A percentile compares a stretch with the other conserved stretches of the same genome.
Conservation (phyloP, 345 rosid genomes). For the Odontarrhena argentea region DNA sequence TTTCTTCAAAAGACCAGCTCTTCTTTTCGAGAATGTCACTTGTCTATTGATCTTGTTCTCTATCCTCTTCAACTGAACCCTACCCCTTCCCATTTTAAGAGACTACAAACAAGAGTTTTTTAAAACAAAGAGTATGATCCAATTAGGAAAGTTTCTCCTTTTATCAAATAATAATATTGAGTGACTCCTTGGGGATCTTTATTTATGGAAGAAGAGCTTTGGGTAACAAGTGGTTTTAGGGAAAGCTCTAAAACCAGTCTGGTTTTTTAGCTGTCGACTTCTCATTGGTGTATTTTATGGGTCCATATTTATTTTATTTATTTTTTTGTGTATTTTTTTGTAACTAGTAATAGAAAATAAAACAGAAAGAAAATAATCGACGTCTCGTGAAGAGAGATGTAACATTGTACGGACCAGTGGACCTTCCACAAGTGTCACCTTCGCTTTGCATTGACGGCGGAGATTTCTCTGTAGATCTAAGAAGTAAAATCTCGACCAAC, state of each 20-base stretch:
- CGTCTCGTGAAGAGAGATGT: slow-evolving; percentile 42
- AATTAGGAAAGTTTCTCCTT: slow-evolving; percentile 42
- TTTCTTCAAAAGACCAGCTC: slow-evolving; percentile 75
- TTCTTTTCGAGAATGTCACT: slow-evolving; percentile 77
- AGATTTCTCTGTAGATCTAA: slow-evolving; percentile 39
- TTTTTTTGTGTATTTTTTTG: too few species aligned
- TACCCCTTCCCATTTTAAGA: slow-evolving; percentile 73
- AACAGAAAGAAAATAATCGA: slow-evolving; percentile 13
- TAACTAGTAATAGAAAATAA: not conserved
- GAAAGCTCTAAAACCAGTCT: slow-evolving; percentile 35
- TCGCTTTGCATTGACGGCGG: slow-evolving; percentile 50
- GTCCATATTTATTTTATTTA: not conserved
- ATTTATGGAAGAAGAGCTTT: slow-evolving; percentile 40
- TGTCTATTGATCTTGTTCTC: slow-evolving; percentile 84
- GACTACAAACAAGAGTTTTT: slow-evolving; percentile 35
- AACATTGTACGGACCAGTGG: slow-evolving; percentile 43
- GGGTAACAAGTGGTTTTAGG: slow-evolving; percentile 45
- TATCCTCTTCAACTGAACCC: slow-evolving; percentile 86
- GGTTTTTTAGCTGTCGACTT: slow-evolving; percentile 42
- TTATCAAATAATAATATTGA: slow-evolving; percentile 26
- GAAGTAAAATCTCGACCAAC: slow-evolving; percentile 37
- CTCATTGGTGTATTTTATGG: slow-evolving; percentile 35
- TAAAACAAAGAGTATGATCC: slow-evolving; percentile 39
- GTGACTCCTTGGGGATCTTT: slow-evolving; percentile 42
- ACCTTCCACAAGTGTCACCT: slow-evolving; percentile 47